A percentile compares a stretch with the other conserved stretches of the same genome.
Evolutionary conservation across 371 early-diverging fungal genomes (phyloP).

Genomic region (Apophysomyces elegans): DNA sequence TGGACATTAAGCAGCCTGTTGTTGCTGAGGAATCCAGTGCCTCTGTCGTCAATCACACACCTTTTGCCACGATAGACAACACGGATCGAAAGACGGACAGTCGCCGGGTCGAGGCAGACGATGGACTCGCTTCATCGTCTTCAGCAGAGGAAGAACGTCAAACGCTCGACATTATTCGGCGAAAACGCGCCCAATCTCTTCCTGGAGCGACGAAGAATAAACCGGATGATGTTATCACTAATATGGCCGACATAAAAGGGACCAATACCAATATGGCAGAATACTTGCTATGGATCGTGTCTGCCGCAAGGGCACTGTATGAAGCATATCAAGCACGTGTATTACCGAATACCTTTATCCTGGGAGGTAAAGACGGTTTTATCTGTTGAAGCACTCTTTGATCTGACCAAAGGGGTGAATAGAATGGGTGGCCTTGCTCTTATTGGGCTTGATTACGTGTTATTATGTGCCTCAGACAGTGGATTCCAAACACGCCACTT

Average conservation of each 20-base stretch:
- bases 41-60: neutral
- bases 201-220: neutral
- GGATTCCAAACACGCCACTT: neutral
- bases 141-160: constrained; percentile 41
- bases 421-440: neutral
- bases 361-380: neutral
- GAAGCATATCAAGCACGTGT: neutral
- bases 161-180: constrained; percentile 37
- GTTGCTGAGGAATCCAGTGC: neutral
- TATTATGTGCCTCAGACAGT: neutral
- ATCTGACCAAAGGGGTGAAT: neutral
- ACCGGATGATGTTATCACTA: neutral
- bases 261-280: neutral
- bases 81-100: neutral
- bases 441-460: neutral
- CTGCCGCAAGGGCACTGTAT: neutral
- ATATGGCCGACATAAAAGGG: neutral
- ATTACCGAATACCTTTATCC: neutral
- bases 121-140: constrained; percentile 48
- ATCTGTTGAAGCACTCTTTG: neutral
- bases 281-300: neutral
- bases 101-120: constrained; percentile 23
- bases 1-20: neutral
- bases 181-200: constrained; percentile 28
- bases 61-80: neutral